These are phyloP conservation scores for Komagataella pastoris DNA, from an alignment of 805 yeast species.

Conservation along the genomic window DNA sequence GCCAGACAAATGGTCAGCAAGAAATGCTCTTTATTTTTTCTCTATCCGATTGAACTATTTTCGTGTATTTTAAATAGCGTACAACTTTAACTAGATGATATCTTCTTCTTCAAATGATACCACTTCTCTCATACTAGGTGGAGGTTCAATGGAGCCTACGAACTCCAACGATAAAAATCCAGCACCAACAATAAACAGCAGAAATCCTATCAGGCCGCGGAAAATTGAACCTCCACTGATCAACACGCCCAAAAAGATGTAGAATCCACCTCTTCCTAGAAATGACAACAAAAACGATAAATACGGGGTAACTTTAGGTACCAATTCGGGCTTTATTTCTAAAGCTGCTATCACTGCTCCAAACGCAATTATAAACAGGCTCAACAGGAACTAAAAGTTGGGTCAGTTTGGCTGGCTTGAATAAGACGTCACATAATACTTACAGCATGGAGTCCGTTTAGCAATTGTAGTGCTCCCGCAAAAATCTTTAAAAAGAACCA, in stretches of 20 bases:
- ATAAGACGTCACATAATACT: not conserved
- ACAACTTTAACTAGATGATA: not conserved
- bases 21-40: too few relatives aligned
- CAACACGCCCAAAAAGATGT: slow-evolving; percentile 34
- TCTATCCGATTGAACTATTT: too few relatives aligned
- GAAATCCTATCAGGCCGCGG: slow-evolving; percentile 41
- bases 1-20: not conserved
- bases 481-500: slow-evolving; percentile 18
- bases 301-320: slow-evolving; percentile 15
- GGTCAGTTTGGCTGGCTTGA: not conserved
- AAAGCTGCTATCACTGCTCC: slow-evolving; percentile 40
- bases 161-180: slow-evolving; percentile 52
- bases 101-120: not conserved
- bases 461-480: slow-evolving; percentile 35
- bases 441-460: slow-evolving; percentile 15
- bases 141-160: slow-evolving; percentile 64
- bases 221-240: slow-evolving; percentile 38
- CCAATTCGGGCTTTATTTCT: slow-evolving; percentile 19
- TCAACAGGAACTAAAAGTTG: slow-evolving; percentile 32
- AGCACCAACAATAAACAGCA: slow-evolving; percentile 49
- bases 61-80: not conserved
- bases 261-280: slow-evolving; percentile 61
- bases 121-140: slow-evolving; percentile 49
- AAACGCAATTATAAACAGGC: slow-evolving; percentile 40
- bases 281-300: slow-evolving; percentile 60